These are phyloP conservation scores for Protomyces lactucae-debilis DNA, from an alignment of 1,139 yeast genomes.

Conservation along the genomic window DNA sequence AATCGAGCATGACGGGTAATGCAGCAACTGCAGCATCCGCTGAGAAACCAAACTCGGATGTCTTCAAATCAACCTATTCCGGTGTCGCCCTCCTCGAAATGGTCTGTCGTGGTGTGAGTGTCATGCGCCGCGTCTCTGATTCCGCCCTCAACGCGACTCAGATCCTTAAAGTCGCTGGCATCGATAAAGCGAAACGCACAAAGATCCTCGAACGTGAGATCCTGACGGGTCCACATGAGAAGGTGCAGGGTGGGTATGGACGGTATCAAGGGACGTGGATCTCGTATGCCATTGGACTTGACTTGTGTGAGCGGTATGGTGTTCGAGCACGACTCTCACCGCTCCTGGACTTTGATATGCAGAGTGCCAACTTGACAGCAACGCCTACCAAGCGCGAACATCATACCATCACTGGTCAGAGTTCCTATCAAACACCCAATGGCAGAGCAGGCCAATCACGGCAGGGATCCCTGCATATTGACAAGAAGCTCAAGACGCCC, in stretches of 20 bases:
- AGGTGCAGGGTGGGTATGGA: constrained; percentile 94
- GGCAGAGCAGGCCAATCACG: background rate
- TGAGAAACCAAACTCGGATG: constrained; percentile 1
- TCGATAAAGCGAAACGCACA: constrained; percentile 80
- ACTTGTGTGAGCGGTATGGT: constrained; percentile 57
- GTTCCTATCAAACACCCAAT: background rate
- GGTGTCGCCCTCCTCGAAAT: constrained; percentile 66
- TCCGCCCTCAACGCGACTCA: constrained; percentile 91
- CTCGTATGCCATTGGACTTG: constrained; percentile 52
- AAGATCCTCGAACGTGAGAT: constrained; percentile 82
- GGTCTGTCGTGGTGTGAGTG: constrained; percentile 65
- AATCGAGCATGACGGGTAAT: too few species aligned
- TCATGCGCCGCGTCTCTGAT: constrained; percentile 76
- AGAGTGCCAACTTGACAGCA: constrained; percentile 42
- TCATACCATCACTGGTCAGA: background rate
- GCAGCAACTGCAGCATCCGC: too few species aligned
- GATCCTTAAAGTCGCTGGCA: constrained; percentile 77
- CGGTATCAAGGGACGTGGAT: constrained; percentile 90
- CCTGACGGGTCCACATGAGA: constrained; percentile 79
- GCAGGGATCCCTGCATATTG: background rate
- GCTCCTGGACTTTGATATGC: constrained; percentile 54
- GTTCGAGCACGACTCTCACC: constrained; percentile 62
- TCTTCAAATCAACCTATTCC: constrained; percentile 51
- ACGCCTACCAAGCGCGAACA: constrained; percentile 57
- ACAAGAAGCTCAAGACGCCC: background rate